These are phyloP conservation scores for Pelargonium fulgidum DNA, from an alignment of 441 rosid genomes.

Conservation along the genomic window DNA sequence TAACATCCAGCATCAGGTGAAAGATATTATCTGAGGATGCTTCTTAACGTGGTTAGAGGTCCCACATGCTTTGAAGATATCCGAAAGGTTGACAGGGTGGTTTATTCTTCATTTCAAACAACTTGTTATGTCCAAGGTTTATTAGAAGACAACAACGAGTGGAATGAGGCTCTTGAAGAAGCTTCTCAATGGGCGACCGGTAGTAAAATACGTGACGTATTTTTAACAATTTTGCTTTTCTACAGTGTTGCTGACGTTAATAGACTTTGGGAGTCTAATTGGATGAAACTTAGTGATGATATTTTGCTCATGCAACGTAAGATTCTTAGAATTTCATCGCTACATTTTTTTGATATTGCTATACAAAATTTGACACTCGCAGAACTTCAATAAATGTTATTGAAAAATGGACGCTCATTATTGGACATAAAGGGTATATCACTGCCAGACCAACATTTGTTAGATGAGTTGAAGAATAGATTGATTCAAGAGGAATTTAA, in stretches of 20 bases:
- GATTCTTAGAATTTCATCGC: not conserved
- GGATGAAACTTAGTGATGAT: not conserved
- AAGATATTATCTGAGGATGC: not conserved
- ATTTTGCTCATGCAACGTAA: not conserved
- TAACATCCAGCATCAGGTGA: not conserved
- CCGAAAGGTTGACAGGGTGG: not conserved
- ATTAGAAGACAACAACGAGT: conserved; percentile 15
- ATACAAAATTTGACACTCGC: not conserved
- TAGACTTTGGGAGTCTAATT: not conserved
- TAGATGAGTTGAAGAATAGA: not conserved
- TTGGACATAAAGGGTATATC: not conserved
- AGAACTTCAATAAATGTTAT: not conserved
- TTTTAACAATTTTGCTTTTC: not conserved
- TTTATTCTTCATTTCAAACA: not conserved
- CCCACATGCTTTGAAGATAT: conserved; percentile 9
- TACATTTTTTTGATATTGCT: not conserved
- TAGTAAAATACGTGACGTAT: not conserved
- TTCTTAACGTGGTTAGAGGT: not conserved
- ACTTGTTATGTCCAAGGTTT: conserved; percentile 8
- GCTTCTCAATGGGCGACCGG: not conserved
- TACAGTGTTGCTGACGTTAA: not conserved
- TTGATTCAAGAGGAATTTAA: not conserved
- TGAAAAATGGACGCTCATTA: not conserved
- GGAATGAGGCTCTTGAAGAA: conserved; percentile 2
- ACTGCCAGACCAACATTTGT: not conserved